Conservation (phyloP, 1,284 basidiomycete genomes). For the Xerocomus amazonicus region DNA sequence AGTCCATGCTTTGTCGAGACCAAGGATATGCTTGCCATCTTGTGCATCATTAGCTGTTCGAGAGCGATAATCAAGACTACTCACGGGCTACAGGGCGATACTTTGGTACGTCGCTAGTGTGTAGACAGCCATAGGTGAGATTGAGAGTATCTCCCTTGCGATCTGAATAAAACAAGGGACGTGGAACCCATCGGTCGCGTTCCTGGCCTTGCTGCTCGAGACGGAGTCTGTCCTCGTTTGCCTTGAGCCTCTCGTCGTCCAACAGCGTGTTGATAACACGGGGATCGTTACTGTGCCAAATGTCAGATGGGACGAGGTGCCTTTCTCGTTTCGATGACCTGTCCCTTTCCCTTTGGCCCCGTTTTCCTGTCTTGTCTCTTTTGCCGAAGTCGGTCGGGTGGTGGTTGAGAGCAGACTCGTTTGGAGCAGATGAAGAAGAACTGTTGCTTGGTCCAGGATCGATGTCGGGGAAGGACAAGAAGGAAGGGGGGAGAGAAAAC, state of each 20-base stretch:
- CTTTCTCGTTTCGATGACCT: conserved; percentile 27
- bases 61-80: conserved; percentile 17
- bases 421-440: conserved; percentile 14
- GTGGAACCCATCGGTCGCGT: conserved; percentile 29
- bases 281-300: conserved; percentile 14
- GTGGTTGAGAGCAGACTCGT: conserved; percentile 9
- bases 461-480: conserved; percentile 61
- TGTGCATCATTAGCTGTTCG: conserved; percentile 50
- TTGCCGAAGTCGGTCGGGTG: conserved; percentile 14
- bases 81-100: conserved; percentile 59
- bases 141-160: conserved; percentile 67
- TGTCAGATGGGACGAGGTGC: conserved; percentile 17
- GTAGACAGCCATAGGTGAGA: conserved; percentile 64
- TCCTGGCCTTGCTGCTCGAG: conserved; percentile 22
- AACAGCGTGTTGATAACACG: conserved; percentile 16
- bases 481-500: conserved; percentile 57
- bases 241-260: conserved; percentile 39
- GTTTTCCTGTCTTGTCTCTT: conserved; percentile 24
- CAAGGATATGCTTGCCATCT: conserved; percentile 66
- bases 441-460: conserved; percentile 36
- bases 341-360: conserved; percentile 29
- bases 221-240: conserved; percentile 34
- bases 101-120: conserved; percentile 64
- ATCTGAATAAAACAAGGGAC: conserved; percentile 58
- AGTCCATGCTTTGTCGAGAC: conserved; percentile 47